Base-by-base conservation (phyloP, 495 filamentous ascomycete genomes). In the Penicillium argentinense region DNA sequence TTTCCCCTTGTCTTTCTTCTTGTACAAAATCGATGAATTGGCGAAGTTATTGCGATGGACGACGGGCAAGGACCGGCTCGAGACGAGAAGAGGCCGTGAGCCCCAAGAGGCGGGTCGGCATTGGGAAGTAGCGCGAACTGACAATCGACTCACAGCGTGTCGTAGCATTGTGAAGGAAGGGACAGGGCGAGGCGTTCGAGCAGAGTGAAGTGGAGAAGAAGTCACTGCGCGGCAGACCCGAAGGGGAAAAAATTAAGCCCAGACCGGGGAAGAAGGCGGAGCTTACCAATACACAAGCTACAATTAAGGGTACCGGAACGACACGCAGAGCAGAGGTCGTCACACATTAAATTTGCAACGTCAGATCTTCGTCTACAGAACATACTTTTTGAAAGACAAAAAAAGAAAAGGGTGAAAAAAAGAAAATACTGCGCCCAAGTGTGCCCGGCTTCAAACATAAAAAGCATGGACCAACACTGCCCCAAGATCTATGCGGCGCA, bases 281-380 rank as follows among this genome's bases (percentile, higher is more conserved):
- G 24, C 16, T 28, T 2, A 25, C 25, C 30, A 37, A 24, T 11
- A 45, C 30, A 34, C 9, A n/a, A n/a, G n/a, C n/a, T n/a, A n/a
- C n/a, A n/a, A n/a, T n/a, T n/a, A n/a, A n/a, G n/a, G n/a, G n/a
- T n/a, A n/a, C n/a, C n/a, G n/a, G n/a, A n/a, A 34, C 7, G 34
- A 39, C 26, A 33, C 28, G 27, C 45, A 42, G 21, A 39, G 45
- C 42, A 48, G 39, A 51, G 49, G 39, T 66, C 59, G 59, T 62
- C 48, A 62, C 57, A 62, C 69, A 72, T 71, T 69, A 67, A 61
- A 67, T 57, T 68, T 63, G 54, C 49, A 56, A 59, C 57, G 60
- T 57, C 57, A 36, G 48, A 64, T 55, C 56, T 64, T 63, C 62
- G 58, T 66, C 56, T 64, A 67, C 57, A 62, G 47, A 53, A 51